Conservation (phyloP, 2,329 filamentous ascomycete genomes). For the Beauveria australis region DNA sequence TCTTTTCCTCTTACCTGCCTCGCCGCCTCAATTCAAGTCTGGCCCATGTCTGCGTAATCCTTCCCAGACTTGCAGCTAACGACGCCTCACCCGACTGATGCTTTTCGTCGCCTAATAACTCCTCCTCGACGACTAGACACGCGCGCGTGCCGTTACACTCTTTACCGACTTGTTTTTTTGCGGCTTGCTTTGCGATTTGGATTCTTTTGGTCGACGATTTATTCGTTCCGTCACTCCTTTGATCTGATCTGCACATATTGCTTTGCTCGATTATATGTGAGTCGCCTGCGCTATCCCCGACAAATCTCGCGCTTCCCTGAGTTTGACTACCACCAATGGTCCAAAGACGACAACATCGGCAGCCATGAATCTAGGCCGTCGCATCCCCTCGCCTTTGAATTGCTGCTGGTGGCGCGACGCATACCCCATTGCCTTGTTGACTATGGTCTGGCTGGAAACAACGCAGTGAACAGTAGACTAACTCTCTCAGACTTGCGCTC, state of each 20-base stretch:
- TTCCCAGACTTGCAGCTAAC: not conserved
- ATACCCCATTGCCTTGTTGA: not conserved
- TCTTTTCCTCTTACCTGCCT: not conserved
- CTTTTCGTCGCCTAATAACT: not conserved
- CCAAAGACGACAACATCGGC: not conserved
- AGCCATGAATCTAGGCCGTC: too few species aligned
- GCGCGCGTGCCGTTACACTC: conserved; percentile 6
- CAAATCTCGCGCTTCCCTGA: not conserved
- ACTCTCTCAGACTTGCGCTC: conserved; percentile 4
- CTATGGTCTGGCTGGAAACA: not conserved
- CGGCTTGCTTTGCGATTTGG: conserved; percentile 3
- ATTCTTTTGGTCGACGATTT: conserved; percentile 7
- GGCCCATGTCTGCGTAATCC: conserved; percentile 8
- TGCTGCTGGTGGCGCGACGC: not conserved
- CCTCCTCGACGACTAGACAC: conserved; percentile 1
- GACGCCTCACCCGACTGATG: conserved; percentile 1
- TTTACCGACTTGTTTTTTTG: conserved; percentile 1
- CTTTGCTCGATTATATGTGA: conserved; percentile 9
- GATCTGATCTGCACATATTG: conserved; percentile 10
- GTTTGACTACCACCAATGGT: not conserved
- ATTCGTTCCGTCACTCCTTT: conserved; percentile 11
- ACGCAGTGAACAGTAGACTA: not conserved
- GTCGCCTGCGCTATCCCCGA: not conserved
- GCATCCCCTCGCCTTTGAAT: too few species aligned
- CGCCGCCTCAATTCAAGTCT: not conserved